Base-by-base conservation (phyloP, 768 basidiomycete genomes). In the Heimioporus sp. region DNA sequence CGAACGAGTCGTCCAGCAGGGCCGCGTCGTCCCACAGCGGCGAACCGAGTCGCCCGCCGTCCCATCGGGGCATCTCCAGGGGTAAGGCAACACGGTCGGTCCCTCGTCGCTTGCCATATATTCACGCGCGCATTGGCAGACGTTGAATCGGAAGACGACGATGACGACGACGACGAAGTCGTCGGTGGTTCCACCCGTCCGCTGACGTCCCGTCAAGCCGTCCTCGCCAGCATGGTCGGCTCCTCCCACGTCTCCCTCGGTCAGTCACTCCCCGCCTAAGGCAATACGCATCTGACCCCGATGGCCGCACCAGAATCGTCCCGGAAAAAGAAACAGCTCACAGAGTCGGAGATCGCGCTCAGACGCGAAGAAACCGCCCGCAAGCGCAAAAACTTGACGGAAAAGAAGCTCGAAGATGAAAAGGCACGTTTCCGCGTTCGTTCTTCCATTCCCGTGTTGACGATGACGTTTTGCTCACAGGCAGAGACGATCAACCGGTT, bases 401-500 rank as follows among this genome's bases (percentile, higher is more conserved):
- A 92, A 69, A 90, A 90, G 73, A 89, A 87, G 67, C 74, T 91
- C 4, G 87, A 90, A 63, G 89, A 92, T 52, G 90, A 92, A 68
- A 91, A 90, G 81, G 90, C 85, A 49, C 46, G 65, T 10, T 1
- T 4, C 7, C 24, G 7, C 24, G 24, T 9, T 34, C 11, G 28
- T 5, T 28, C 24, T 5, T 24, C 17, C 24, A 4, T 24, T 3
- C 21, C 13, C 46, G 9, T n/a, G 5, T 4, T 7, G 12, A 45
- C 24, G 4, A 35, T 13, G 12, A n/a, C n/a, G n/a, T n/a, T 17
- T n/a, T 17, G 19, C 39, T 28, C 11, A 17, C 59, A 92, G 88
- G 83, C 83, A 20, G 92, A 93, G 61, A 93, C 92, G 0, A 93
- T 94, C 66, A 92, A 92, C 60, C 85, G 92, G 24, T 77, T 94